Evolutionary conservation across 2,329 filamentous ascomycete species (phyloP), one percentile per base, ranked within the genome.

Genomic region (Alternaria gansuensis): DNA sequence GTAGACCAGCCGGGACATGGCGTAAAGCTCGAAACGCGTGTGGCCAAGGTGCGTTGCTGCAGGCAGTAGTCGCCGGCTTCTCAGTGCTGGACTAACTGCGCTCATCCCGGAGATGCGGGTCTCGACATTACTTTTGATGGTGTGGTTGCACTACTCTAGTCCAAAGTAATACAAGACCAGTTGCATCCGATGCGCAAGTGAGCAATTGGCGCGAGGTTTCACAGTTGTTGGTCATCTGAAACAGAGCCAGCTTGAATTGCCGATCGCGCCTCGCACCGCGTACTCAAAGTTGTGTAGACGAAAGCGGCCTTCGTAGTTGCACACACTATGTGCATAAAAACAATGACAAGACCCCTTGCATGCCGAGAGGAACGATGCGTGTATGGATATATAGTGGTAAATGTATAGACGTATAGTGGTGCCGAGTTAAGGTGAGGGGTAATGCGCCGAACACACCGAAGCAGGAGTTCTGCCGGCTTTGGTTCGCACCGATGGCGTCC

Each of bases 371-470:
- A 39, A 24, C 33, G 23, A 48, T 23, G 41, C 33, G 24, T 48
- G 17, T 17, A 24, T 34, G 24, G 24, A 44, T 31, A 24, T 54
- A 44, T 46, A 54, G 23, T 24, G 24, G 41, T 26, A 46, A 37
- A n/a, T n/a, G 24, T 48, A 50, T 33, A 41, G 29, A 49, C n/a
- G 26, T 59, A 59, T 59, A 59, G 55, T 9, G 44, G 37, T 31
- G 31, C 51, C 34, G 44, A 33, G 34, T 50, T 59, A 59, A 55
- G 51, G 56, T 55, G 51, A 55, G 51, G 56, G 56, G 56, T 59
- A 59, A 58, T 39, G 13, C 43, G 51, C 55, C 50, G 50, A 58
- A 53, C 10, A n/a, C 43, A 45, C 55, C 55, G 55, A 58, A 54
- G 23, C 17, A 41, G 55, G 48, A 54, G 46, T 39, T 39, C 34